Evolutionary conservation across 805 yeast species (phyloP), one percentile per base, ranked within the genome.

Genomic region (Sugiyamaella chiloensis): DNA sequence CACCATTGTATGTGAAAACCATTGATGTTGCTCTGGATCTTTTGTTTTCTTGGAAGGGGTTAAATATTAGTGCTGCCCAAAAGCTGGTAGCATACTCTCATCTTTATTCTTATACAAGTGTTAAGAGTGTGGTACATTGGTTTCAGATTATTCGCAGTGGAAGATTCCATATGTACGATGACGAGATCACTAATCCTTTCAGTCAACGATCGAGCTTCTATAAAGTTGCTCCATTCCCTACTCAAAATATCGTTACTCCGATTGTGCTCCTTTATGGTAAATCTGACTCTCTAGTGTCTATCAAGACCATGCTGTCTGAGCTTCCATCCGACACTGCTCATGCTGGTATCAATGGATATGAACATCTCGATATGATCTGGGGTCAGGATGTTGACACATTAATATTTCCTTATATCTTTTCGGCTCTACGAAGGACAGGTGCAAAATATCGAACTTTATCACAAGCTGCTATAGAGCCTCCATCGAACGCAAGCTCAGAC

Each of bases 61-160:
- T 53, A 4, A 87, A 91, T 65, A 91, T 93, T 54, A 68, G 80
- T 27, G 71, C 75, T 50, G 67, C 79, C 34, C 96, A 90, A 65
- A 91, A 90, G 61, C 68, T 80, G 41, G 75, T 86, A n/a, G 77
- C 87, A 12, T 91, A 87, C 65, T 80, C 87, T 14, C 97, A 93
- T 63, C 71, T 91, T 46, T 91, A 90, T 67, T 86, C 96, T 1
- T 85, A 95, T 19, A 88, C 98, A 0, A 81, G 90, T 1, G 98
- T 90, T 21, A 91, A 90, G 65, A 79, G 86, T 7, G 89, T 88
- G 39, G 97, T 89, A n/a, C 96, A 88, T 66, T 88, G 96, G 96
- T 87, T 88, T 60, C 96, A 88, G 66, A 90, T 91, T 45, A 86
- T 91, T 52, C 74, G 83, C 44, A 74, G 85, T 5, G 79, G 78